Evolutionary conservation across 768 basidiomycete genomes (phyloP).

Genomic region (Leccinum aurantiacum): DNA sequence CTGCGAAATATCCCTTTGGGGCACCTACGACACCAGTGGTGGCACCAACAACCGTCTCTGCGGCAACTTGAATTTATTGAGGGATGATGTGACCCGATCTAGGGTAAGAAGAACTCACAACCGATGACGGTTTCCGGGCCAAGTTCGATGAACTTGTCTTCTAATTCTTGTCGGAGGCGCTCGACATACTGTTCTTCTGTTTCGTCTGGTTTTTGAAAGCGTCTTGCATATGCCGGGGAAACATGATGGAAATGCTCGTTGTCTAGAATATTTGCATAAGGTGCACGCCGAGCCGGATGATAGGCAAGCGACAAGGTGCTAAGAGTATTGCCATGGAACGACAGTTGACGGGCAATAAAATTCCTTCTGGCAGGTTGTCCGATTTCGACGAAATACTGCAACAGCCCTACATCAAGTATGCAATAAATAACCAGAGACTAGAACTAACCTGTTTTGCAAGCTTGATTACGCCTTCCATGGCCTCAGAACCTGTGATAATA

Average conservation of each 20-base stretch:
- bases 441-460: slow-evolving; percentile 66
- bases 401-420: slow-evolving; percentile 11
- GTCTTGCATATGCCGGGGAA: slow-evolving; percentile 81
- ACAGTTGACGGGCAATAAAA: slow-evolving; percentile 75
- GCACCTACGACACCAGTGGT: slow-evolving; percentile 74
- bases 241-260: slow-evolving; percentile 75
- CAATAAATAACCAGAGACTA: not conserved
- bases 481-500: slow-evolving; percentile 67
- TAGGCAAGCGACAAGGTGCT: slow-evolving; percentile 65
- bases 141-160: slow-evolving; percentile 79
- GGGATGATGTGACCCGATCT: not conserved
- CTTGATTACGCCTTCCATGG: slow-evolving; percentile 87
- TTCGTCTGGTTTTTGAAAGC: slow-evolving; percentile 71
- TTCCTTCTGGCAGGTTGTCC: slow-evolving; percentile 70
- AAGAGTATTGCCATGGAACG: slow-evolving; percentile 85
- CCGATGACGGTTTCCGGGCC: slow-evolving; percentile 82
- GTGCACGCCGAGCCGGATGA: slow-evolving; percentile 65
- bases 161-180: slow-evolving; percentile 75
- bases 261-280: slow-evolving; percentile 68
- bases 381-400: slow-evolving; percentile 68
- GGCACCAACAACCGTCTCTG: slow-evolving; percentile 87
- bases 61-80: slow-evolving; percentile 53
- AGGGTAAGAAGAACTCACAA: slow-evolving; percentile 47
- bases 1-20: slow-evolving; percentile 83
- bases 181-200: slow-evolving; percentile 79